Conservation (phyloP, 2,329 filamentous ascomycete genomes). For the Pyrenochaeta sp. region DNA sequence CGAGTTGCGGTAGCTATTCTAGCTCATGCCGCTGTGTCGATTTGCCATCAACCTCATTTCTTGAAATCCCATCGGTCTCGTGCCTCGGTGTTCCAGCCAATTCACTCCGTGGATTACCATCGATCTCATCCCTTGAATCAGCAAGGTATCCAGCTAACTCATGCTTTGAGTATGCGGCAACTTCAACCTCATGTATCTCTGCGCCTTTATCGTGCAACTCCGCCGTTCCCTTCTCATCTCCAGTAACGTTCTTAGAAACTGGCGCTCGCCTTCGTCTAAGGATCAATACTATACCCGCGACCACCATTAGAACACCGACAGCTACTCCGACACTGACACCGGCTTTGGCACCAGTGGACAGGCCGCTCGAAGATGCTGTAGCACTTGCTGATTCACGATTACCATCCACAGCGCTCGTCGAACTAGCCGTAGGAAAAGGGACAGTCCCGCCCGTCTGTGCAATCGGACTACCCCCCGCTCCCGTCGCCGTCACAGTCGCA, state of each 20-base stretch:
- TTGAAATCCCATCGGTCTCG: neutral
- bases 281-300: conserved; percentile 3
- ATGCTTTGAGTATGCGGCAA: neutral
- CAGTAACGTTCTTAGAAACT: neutral
- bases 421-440: neutral
- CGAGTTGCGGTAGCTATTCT: neutral
- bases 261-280: neutral
- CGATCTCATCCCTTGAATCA: neutral
- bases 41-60: neutral
- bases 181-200: neutral
- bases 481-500: conserved; percentile 9
- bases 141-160: neutral
- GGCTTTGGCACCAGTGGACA: conserved; percentile 9
- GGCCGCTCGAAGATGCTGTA: neutral
- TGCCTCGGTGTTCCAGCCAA: neutral
- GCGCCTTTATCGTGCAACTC: neutral
- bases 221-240: neutral
- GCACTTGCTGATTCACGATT: neutral
- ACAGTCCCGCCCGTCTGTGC: conserved; percentile 3
- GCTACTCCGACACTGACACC: conserved; percentile 11
- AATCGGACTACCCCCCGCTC: neutral
- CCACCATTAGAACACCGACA: conserved; percentile 3
- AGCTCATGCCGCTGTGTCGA: neutral
- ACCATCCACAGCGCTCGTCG: neutral
- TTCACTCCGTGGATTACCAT: neutral